Base-by-base conservation (phyloP, 768 basidiomycete genomes). In the Hebeloma cylindrosporum region DNA sequence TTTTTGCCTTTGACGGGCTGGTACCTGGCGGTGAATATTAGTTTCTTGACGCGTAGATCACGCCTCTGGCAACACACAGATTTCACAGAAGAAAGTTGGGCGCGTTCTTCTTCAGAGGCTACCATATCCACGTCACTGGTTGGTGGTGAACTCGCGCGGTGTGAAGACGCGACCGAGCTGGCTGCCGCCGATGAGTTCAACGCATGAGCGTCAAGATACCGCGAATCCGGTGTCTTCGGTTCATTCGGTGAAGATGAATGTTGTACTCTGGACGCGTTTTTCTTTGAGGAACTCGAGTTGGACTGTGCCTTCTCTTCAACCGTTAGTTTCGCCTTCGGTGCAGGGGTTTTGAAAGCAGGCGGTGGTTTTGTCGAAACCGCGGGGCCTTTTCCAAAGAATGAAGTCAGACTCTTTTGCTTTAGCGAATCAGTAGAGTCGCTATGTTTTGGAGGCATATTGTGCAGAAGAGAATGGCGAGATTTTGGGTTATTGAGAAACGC, bases 121-220 rank as follows among this genome's bases (percentile, higher is more conserved):
- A 81, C 51, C 80, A 88, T 82, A 58, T 89, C 87, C 7, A 90
- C 75, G 52, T 91, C 86, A 51, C 87, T 90, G 2, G 86, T 86
- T 0, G 87, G 87, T 20, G 88, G 88, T 2, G 85, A 87, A 51
- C 72, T 83, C 39, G 69, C 71, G 14, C 66, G 69, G 16, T 65
- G 68, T 17, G 78, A 78, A 32, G 80, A 83, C 13, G 72, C 42
- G n/a, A 51, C 56, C 4, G 65, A 62, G 50, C 64, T 64, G 14
- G 21, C 65, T 8, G 14, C n/a, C 6, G 64, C 66, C 14, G 75
- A 74, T 6, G 76, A 75, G 43, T 61, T 65, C 28, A 63, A 43
- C 11, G 53, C 56, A 39, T 46, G 58, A 10, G 58, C 36, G 32
- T 69, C 61, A 13, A 48, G 33, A 16, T 53, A 52, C 45, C 70